Conservation (phyloP, 2,329 filamentous ascomycete genomes). For the Hypocreales sp. region DNA sequence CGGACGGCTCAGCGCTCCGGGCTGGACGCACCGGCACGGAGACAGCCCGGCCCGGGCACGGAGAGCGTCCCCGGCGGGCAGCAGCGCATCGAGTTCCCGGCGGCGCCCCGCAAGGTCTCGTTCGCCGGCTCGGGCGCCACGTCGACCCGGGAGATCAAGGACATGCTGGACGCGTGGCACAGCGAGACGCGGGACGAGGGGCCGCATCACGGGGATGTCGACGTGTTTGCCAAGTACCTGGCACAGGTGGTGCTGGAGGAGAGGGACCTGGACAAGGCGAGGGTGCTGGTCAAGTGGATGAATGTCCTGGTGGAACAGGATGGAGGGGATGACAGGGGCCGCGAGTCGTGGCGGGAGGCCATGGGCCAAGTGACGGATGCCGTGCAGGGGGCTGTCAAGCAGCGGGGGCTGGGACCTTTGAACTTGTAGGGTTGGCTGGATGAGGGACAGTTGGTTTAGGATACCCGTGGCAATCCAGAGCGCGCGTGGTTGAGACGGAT, state of each 20-base stretch:
- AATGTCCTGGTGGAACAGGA: conserved; percentile 37
- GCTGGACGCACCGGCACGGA: conserved; percentile 21
- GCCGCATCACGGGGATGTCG: conserved; percentile 66
- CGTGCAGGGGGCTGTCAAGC: conserved; percentile 38
- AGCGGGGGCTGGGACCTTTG: conserved; percentile 41
- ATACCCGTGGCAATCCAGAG: no score
- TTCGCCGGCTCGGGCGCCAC: conserved; percentile 29
- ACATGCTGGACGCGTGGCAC: conserved; percentile 65
- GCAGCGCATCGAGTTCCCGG: conserved; percentile 28
- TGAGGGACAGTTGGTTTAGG: no score
- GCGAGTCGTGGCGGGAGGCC: conserved; percentile 29
- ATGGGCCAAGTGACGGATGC: conserved; percentile 27
- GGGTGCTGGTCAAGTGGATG: conserved; percentile 54
- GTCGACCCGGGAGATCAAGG: conserved; percentile 45
- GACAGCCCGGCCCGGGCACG: conserved; percentile 9
- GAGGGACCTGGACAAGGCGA: conserved; percentile 60
- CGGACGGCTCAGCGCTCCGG: conserved; percentile 42
- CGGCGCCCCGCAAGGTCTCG: conserved; percentile 25
- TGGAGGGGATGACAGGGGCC: conserved; percentile 18
- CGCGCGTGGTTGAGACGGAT: no score
- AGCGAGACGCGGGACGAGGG: conserved; percentile 54
- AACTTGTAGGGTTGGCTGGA: no score
- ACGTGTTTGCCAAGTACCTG: conserved; percentile 59
- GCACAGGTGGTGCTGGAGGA: conserved; percentile 59
- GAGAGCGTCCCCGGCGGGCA: conserved; percentile 19